phyloP scores from a whole-genome alignment of 2,329 filamentous ascomycete species.

The Aspergillus carbonarius region DNA sequence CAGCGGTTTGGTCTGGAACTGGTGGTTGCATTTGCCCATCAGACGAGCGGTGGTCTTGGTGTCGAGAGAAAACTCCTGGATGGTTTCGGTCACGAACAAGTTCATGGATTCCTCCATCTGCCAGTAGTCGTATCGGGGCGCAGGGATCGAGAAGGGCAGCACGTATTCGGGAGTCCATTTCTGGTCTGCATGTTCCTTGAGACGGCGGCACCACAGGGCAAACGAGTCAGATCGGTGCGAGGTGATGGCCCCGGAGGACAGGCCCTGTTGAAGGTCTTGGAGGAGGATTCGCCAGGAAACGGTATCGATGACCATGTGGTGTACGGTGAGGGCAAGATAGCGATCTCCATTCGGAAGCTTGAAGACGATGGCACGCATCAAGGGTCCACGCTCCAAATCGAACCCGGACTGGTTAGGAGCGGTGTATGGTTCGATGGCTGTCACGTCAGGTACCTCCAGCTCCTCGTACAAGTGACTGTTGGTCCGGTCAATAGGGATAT shows the following conservation, averaged over 20 bases:
- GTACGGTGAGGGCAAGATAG: slow-evolving; percentile 3
- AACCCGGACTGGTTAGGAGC: background rate
- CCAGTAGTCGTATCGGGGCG: background rate
- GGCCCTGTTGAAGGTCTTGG: slow-evolving; percentile 8
- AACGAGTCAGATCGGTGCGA: slow-evolving; percentile 22
- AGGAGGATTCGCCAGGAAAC: slow-evolving; percentile 18
- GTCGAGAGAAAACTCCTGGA: background rate
- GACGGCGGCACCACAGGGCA: slow-evolving; percentile 4
- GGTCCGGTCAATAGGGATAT: background rate
- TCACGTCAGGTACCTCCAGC: background rate
- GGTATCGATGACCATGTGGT: slow-evolving; percentile 16
- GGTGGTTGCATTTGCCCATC: slow-evolving; percentile 8
- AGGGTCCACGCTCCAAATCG: background rate
- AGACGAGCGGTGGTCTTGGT: slow-evolving; percentile 2
- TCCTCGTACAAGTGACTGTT: background rate
- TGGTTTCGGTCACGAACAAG: slow-evolving; percentile 24
- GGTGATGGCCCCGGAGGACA: slow-evolving; percentile 48
- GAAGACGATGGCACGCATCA: background rate
- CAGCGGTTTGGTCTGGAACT: slow-evolving; percentile 18
- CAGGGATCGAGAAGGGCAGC: background rate
- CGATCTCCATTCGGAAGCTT: background rate
- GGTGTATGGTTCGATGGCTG: background rate
- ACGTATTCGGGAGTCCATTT: background rate
- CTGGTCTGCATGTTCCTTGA: slow-evolving; percentile 48
- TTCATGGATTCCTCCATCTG: slow-evolving; percentile 57